Conservation (phyloP, 1,284 basidiomycete genomes). For the Ganoderma meredithae region DNA sequence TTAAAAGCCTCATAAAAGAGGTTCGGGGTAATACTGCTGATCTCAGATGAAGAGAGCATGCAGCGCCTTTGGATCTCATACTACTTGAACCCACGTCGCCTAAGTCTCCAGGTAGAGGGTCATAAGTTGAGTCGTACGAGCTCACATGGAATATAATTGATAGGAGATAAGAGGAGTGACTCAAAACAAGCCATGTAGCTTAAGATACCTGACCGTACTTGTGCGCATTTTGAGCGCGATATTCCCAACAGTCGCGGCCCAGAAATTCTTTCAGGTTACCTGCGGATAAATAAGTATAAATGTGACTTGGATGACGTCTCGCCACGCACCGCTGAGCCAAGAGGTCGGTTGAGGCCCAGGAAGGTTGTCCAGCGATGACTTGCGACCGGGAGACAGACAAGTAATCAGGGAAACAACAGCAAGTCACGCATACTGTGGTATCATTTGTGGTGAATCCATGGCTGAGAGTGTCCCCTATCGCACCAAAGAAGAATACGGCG, state of each 20-base stretch:
- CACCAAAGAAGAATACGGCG: too few relatives aligned
- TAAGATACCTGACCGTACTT: not conserved
- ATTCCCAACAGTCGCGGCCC: not conserved
- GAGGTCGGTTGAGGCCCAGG: too few relatives aligned
- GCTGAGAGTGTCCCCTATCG: too few relatives aligned
- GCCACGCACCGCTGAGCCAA: too few relatives aligned
- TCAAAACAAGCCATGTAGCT: slow-evolving; percentile 6
- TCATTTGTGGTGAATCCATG: too few relatives aligned
- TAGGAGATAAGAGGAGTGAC: not conserved
- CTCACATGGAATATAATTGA: too few relatives aligned
- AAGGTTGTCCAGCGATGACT: too few relatives aligned
- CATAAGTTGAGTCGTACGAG: too few relatives aligned
- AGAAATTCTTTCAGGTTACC: not conserved
- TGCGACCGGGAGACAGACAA: too few relatives aligned
- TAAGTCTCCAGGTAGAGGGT: not conserved
- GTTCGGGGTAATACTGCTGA: slow-evolving; percentile 40
- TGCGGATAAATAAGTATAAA: not conserved
- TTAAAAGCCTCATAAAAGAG: slow-evolving; percentile 12
- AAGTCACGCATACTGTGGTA: too few relatives aligned
- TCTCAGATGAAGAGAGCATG: slow-evolving; percentile 43
- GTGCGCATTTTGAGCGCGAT: not conserved
- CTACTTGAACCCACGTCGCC: slow-evolving; percentile 31
- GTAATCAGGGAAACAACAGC: too few relatives aligned
- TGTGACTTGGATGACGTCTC: too few relatives aligned
- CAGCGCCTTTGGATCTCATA: slow-evolving; percentile 39